Base-by-base conservation (phyloP, 495 filamentous ascomycete species). In the Penicillium salamii region DNA sequence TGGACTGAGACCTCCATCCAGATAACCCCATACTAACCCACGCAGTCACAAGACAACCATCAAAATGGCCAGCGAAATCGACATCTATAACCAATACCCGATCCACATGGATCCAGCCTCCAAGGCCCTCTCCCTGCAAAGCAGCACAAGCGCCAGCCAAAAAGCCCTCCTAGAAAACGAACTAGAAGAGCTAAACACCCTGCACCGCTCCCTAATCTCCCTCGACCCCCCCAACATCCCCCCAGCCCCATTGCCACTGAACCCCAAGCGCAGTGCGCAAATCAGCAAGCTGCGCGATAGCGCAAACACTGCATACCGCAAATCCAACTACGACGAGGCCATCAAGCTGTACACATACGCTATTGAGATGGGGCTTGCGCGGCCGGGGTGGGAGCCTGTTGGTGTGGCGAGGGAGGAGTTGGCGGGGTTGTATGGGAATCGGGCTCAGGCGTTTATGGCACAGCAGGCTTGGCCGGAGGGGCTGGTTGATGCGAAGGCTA, bases 231-330 rank as follows among this genome's bases (percentile, higher is more conserved):
- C 44, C 4, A 38, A 29, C 34, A 47, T 38, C 15, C 44, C 44
- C 15, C 44, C 44, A 5, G 21, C 44, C 11, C 44, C 32, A 2
- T 21, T 47, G 9, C 44, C 20, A 15, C 1, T 36, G 14, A 38
- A 36, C 74, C 90, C 88, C 21, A 92, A 95, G 70, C 89, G 90
- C 51, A 79, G 77, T 59, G 89, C 88, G 29, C 84, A 90, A 61
- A 86, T 97, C 67, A 79, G 71, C 69, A 97, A 97, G 66, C 86
- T 97, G 55, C 89, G 91, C 70, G 92, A 96, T 60, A 77, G 74
- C 42, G 93, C 86, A 54, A 96, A 96, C 78, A 66, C 75, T 42
- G 82, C 86, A 57, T 90, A 87, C 75, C 86, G 87, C 64, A 91
- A 92, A 66, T 74, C 76, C 57, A 77, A 80, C 54, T 77, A 89